Evolutionary conservation across 768 basidiomycete genomes (phyloP).

Genomic region (Sutorius australiensis): DNA sequence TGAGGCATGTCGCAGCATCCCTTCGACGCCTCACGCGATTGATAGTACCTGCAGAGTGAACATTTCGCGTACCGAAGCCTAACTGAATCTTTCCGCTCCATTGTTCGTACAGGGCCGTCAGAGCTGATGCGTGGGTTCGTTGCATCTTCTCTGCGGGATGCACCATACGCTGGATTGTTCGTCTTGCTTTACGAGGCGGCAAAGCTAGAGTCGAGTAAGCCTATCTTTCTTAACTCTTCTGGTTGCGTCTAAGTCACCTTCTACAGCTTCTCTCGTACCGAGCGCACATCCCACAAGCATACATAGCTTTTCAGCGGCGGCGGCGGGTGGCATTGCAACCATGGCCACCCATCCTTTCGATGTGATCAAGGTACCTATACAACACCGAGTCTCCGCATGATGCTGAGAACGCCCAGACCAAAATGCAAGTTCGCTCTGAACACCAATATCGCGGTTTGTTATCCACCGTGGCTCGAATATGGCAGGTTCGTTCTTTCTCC

Average conservation of each 20-base stretch:
- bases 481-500: conserved; percentile 47
- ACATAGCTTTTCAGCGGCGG: conserved; percentile 67
- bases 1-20: conserved; percentile 55
- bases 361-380: conserved; percentile 72
- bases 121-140: conserved; percentile 83
- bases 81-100: conserved; percentile 51
- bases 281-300: conserved; percentile 46
- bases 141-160: conserved; percentile 89
- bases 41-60: conserved; percentile 55
- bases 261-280: conserved; percentile 39
- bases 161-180: conserved; percentile 90
- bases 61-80: conserved; percentile 69
- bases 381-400: not conserved
- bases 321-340: conserved; percentile 82
- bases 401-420: conserved; percentile 53
- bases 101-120: conserved; percentile 67
- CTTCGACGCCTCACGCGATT: not conserved
- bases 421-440: conserved; percentile 86
- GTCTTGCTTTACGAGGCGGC: conserved; percentile 84
- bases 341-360: conserved; percentile 90
- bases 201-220: conserved; percentile 68
- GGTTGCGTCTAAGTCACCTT: conserved; percentile 5
- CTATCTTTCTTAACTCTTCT: not conserved
- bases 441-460: conserved; percentile 68
- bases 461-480: conserved; percentile 62